phyloP scores from a whole-genome alignment of 768 basidiomycete species.

The Tephrocybe sp. region DNA sequence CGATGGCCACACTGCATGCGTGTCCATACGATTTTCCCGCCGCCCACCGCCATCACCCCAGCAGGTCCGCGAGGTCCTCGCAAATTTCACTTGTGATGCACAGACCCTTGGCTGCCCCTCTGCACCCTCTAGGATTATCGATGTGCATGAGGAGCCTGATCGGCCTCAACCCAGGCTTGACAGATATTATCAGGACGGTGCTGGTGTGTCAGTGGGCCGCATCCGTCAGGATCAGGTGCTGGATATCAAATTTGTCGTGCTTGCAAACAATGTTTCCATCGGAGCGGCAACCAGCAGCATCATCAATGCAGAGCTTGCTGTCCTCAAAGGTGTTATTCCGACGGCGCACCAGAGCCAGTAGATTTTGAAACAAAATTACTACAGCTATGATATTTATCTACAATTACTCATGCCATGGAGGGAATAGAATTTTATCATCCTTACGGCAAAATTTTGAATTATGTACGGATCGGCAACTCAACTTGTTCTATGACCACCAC shows the following conservation, averaged over 20 bases:
- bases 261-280: constrained; percentile 91
- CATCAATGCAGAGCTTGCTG: constrained; percentile 96
- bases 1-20: constrained; percentile 91
- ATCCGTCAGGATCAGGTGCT: constrained; percentile 89
- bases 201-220: constrained; percentile 87
- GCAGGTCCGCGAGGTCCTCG: constrained; percentile 81
- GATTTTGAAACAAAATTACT: not conserved
- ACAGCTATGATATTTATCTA: not conserved
- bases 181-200: constrained; percentile 85
- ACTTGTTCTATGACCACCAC: constrained; percentile 8
- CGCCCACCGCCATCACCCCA: constrained; percentile 83
- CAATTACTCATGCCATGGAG: not conserved
- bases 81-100: constrained; percentile 71
- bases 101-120: constrained; percentile 77
- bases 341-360: not conserved
- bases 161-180: constrained; percentile 94
- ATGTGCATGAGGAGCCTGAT: constrained; percentile 91
- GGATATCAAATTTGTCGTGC: constrained; percentile 93
- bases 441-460: not conserved
- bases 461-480: not conserved
- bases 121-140: constrained; percentile 80
- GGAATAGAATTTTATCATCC: not conserved
- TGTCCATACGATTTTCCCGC: constrained; percentile 79
- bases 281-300: constrained; percentile 97
- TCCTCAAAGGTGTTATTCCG: constrained; percentile 54